Base-by-base conservation (phyloP, 352 stramenopile species). In the Pythium apleroticum region DNA sequence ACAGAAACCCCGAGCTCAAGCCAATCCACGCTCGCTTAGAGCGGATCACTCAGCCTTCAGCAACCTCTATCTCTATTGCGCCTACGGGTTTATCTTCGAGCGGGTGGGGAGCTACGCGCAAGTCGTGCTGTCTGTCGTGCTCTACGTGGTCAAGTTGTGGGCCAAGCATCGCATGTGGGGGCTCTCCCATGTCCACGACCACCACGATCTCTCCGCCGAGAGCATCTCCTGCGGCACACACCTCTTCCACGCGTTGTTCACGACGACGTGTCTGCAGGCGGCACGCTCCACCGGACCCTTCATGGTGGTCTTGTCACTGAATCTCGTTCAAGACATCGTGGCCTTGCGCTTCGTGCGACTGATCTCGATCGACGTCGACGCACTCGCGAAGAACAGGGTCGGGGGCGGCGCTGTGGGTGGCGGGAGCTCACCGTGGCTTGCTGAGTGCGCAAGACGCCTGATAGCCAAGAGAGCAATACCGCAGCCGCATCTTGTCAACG, bases 241-340 rank as follows among this genome's bases (percentile, higher is more conserved):
- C 25, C 46, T 76, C 1, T 78, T 79, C 46, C 73, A 81, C 56
- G 53, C 72, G 9, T 58, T 81, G 2, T 84, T 84, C 39, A 72
- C 68, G 0, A 66, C 57, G 3, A 68, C 66, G 53, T 80, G 65
- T 49, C 53, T 84, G 4, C 73, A 84, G 31, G 77, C 68, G 27
- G 52, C 73, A 41, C 78, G 77, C 48, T 77, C 71, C 5, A 11
- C 65, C 4, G 45, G 69, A 35, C 78, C 71, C 0, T 30, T 81
- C 12, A 41, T 30, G 4, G 46, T 73, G 20, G 31, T 84, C 19
- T 19, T 74, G 5, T n/a, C 48, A 2, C 66, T 74, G 30, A 69
- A 75, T 37, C 48, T 65, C 2, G 52, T 28, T 0, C 71, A 84
- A 22, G 62, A 63, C 20, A 2, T 49, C 5, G 1, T 63, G 2